Conservation (phyloP, 768 basidiomycete species). For the Russula sp. region DNA sequence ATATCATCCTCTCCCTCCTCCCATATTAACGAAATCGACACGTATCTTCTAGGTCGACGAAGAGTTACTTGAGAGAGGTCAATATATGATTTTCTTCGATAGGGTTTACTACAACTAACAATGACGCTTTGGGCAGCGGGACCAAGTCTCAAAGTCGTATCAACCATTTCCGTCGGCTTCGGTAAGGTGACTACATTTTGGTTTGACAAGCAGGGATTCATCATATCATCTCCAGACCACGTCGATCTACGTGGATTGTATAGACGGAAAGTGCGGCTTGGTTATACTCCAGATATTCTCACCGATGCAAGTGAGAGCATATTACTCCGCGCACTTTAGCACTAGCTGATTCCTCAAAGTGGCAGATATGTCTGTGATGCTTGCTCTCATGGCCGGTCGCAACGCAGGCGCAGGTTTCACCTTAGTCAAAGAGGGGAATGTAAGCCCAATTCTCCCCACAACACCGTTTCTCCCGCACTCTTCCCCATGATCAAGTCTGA, state of each 20-base stretch:
- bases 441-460: slow-evolving; percentile 41
- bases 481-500: neutral
- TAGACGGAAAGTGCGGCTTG: slow-evolving; percentile 63
- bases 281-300: slow-evolving; percentile 92
- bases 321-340: neutral
- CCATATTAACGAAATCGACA: slow-evolving; percentile 14
- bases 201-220: neutral
- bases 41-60: slow-evolving; percentile 54
- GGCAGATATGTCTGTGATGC: slow-evolving; percentile 87
- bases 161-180: slow-evolving; percentile 91
- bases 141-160: slow-evolving; percentile 70
- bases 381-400: slow-evolving; percentile 91
- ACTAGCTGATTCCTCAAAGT: slow-evolving; percentile 47
- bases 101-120: neutral
- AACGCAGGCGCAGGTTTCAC: slow-evolving; percentile 62
- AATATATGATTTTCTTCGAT: neutral
- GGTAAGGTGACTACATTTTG: slow-evolving; percentile 44
- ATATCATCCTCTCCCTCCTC: slow-evolving; percentile 9
- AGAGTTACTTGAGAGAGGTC: slow-evolving; percentile 64
- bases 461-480: too few species aligned
- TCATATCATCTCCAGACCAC: slow-evolving; percentile 59
- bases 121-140: slow-evolving; percentile 54
- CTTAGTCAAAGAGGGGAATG: slow-evolving; percentile 68
- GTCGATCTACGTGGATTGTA: slow-evolving; percentile 61
- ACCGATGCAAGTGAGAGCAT: slow-evolving; percentile 72